Percentiles rank a stretch among this genome's conserved stretches.
Conservation (phyloP, 1,284 basidiomycete species). For the Tylopilus sp. region DNA sequence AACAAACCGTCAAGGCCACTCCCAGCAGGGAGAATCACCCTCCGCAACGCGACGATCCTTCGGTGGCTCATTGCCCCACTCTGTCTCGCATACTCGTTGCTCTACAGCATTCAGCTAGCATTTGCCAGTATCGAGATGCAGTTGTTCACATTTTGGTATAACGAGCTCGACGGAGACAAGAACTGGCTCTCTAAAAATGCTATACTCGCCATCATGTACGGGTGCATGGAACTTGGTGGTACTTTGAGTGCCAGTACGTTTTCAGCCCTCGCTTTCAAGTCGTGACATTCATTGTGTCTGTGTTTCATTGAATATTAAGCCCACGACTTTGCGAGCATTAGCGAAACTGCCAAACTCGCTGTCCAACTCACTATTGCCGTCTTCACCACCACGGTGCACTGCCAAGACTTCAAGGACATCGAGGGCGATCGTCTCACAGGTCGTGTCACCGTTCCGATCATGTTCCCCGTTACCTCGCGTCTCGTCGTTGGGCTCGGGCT, state of each 20-base stretch:
- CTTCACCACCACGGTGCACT: slow-evolving; percentile 49
- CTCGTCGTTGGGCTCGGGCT: slow-evolving; percentile 37
- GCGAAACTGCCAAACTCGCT: slow-evolving; percentile 32
- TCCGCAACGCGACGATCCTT: slow-evolving; percentile 43
- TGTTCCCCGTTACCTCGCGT: slow-evolving; percentile 42
- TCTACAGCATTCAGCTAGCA: slow-evolving; percentile 43
- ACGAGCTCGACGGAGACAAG: slow-evolving; percentile 49
- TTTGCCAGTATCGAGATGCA: slow-evolving; percentile 46
- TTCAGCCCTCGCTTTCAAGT: no score
- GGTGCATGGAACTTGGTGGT: slow-evolving; percentile 49
- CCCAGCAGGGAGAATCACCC: slow-evolving; percentile 50
- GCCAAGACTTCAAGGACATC: slow-evolving; percentile 54
- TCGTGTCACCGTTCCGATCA: slow-evolving; percentile 48
- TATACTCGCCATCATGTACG: slow-evolving; percentile 52
- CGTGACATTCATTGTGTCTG: no score
- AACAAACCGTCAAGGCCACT: slow-evolving; percentile 57
- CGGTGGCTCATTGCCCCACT: slow-evolving; percentile 50
- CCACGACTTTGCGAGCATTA: slow-evolving; percentile 23
- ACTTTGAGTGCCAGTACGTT: slow-evolving; percentile 49
- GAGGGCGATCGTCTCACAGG: slow-evolving; percentile 45
- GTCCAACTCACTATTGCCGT: slow-evolving; percentile 35
- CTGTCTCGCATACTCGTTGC: slow-evolving; percentile 45
- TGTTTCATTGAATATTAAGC: no score
- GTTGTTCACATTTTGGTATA: slow-evolving; percentile 46
- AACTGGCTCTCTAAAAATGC: slow-evolving; percentile 50